Conservation (phyloP, 805 yeast genomes). For the Maudiozyma barnettii region DNA sequence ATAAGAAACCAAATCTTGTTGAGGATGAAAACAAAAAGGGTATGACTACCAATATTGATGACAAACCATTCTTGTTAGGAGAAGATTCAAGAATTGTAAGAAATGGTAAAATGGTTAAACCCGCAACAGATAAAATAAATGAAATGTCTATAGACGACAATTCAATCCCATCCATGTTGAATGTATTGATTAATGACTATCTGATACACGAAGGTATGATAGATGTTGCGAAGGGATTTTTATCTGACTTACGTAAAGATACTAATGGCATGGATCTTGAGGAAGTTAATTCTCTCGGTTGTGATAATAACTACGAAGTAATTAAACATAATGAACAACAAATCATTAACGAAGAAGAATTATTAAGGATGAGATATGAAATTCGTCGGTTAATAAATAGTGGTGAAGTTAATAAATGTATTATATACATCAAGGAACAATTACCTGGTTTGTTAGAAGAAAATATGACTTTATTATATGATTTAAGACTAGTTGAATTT, state of each 20-base stretch:
- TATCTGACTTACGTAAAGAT: conserved; percentile 32
- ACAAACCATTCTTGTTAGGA: conserved; percentile 8
- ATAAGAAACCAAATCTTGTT: not conserved
- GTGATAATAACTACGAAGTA: conserved; percentile 9
- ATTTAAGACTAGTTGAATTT: conserved; percentile 22
- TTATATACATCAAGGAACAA: conserved; percentile 29
- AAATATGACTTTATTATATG: conserved; percentile 21
- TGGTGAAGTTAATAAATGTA: conserved; percentile 38
- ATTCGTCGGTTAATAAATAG: conserved; percentile 35
- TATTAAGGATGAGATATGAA: conserved; percentile 36
- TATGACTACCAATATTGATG: too few species aligned
- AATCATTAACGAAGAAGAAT: conserved; percentile 28
- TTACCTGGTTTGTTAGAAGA: conserved; percentile 19
- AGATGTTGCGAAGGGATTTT: conserved; percentile 44
- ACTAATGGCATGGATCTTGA: not conserved
- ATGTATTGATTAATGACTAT: conserved; percentile 32
- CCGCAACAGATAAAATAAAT: conserved; percentile 16
- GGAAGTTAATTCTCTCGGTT: conserved; percentile 8
- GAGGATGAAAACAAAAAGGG: not conserved
- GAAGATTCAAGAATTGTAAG: conserved; percentile 16
- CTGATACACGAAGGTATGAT: conserved; percentile 50
- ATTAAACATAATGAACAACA: conserved; percentile 26
- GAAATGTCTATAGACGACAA: conserved; percentile 18
- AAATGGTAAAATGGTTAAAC: conserved; percentile 12
- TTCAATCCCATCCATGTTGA: conserved; percentile 22